Conservation (phyloP, 495 filamentous ascomycete genomes). For the Lasiosphaeris hirsuta region DNA sequence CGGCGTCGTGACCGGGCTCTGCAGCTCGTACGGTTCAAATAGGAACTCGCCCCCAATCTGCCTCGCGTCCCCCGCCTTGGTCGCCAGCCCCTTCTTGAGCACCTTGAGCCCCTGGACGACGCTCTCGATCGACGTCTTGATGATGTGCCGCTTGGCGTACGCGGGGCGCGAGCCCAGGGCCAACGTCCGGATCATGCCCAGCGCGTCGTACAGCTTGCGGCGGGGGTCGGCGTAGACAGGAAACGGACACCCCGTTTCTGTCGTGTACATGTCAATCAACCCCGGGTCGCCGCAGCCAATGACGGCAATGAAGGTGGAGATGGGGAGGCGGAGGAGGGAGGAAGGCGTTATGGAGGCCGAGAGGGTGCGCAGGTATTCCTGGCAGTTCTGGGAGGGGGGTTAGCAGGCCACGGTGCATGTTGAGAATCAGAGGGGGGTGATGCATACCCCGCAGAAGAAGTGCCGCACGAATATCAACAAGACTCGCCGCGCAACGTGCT, state of each 20-base stretch:
- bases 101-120: conserved; percentile 58
- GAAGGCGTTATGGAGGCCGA: conserved; percentile 56
- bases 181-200: conserved; percentile 68
- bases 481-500: conserved; percentile 52
- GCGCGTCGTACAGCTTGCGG: conserved; percentile 61
- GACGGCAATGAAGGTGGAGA: conserved; percentile 63
- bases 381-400: conserved; percentile 54
- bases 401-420: not conserved
- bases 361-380: conserved; percentile 68
- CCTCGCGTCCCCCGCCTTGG: conserved; percentile 63
- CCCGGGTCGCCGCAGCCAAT: conserved; percentile 76
- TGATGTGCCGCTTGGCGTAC: conserved; percentile 58
- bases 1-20: conserved; percentile 33
- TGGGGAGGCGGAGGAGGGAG: conserved; percentile 50
- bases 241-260: conserved; percentile 63
- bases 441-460: conserved; percentile 86
- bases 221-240: conserved; percentile 81
- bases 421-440: not conserved
- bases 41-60: conserved; percentile 85
- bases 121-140: conserved; percentile 42
- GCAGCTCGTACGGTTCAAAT: conserved; percentile 53
- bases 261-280: conserved; percentile 66
- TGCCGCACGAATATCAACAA: conserved; percentile 81
- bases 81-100: conserved; percentile 46
- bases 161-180: conserved; percentile 60